phyloP scores from a whole-genome alignment of 129 eudicot genomes.

The Saussurea involucrata region DNA sequence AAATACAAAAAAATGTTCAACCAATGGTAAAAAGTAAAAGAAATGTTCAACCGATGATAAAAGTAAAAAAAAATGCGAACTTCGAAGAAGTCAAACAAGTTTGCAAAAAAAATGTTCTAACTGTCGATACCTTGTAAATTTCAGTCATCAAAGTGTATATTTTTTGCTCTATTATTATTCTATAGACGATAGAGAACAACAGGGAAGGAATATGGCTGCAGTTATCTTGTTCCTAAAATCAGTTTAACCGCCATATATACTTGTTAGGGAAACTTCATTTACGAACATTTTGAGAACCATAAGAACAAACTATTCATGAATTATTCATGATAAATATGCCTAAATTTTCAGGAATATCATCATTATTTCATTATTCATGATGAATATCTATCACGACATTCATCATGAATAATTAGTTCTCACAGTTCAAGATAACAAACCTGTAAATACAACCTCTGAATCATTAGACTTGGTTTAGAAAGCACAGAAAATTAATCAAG shows the following conservation, averaged over 20 bases:
- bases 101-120: no score
- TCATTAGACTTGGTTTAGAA: neutral
- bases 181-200: neutral
- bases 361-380: neutral
- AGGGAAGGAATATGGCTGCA: neutral
- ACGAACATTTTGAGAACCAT: neutral
- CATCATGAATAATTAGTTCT: neutral
- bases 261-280: neutral
- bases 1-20: no score
- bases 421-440: no score
- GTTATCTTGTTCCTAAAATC: constrained; percentile 1
- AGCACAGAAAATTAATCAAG: neutral
- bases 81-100: no score
- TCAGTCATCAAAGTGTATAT: neutral
- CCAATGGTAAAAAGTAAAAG: neutral
- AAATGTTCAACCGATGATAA: neutral
- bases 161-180: neutral
- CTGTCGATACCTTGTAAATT: no score
- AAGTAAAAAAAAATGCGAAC: no score
- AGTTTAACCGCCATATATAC: neutral
- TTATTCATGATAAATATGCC: neutral
- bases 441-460: neutral
- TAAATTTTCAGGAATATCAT: no score
- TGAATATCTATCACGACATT: neutral
- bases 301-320: neutral